phyloP scores from a whole-genome alignment of 805 yeast species.

The Clavispora santaluciae region DNA sequence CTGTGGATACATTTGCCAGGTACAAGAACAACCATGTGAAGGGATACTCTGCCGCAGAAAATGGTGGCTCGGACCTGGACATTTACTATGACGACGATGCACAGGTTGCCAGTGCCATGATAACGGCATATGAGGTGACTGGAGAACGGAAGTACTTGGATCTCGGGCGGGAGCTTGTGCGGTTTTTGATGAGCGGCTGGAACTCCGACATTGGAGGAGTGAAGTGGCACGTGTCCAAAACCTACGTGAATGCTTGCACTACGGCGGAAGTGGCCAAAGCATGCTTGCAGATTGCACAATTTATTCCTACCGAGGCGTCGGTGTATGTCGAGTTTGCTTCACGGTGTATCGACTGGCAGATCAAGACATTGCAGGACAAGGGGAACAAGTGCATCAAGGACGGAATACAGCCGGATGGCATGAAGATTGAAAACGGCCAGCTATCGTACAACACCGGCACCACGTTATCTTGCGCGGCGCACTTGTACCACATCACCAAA shows the following conservation, averaged over 20 bases:
- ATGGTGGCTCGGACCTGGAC: slow-evolving; percentile 54
- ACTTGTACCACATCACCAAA: slow-evolving; percentile 46
- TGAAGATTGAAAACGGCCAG: slow-evolving; percentile 45
- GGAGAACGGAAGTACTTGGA: slow-evolving; percentile 49
- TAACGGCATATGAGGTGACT: slow-evolving; percentile 66
- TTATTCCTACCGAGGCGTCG: slow-evolving; percentile 44
- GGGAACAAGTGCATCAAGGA: slow-evolving; percentile 54
- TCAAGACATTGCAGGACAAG: slow-evolving; percentile 47
- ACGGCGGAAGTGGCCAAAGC: slow-evolving; percentile 65
- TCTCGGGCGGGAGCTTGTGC: slow-evolving; percentile 51
- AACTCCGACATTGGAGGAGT: slow-evolving; percentile 56
- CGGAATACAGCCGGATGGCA: slow-evolving; percentile 49
- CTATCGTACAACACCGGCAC: slow-evolving; percentile 69
- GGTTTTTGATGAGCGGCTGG: slow-evolving; percentile 65
- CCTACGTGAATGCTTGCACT: slow-evolving; percentile 60
- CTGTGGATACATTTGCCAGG: slow-evolving; percentile 43
- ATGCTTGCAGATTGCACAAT: slow-evolving; percentile 51
- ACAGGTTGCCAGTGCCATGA: slow-evolving; percentile 60
- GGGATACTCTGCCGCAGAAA: slow-evolving; percentile 64
- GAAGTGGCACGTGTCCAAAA: slow-evolving; percentile 59
- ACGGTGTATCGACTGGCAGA: slow-evolving; percentile 55
- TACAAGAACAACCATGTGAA: slow-evolving; percentile 47
- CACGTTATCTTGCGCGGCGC: slow-evolving; percentile 50
- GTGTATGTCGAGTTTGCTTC: slow-evolving; percentile 55
- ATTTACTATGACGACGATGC: slow-evolving; percentile 75